Percentiles rank a stretch among this genome's conserved stretches.
phyloP scores from a whole-genome alignment of 1,139 yeast species.

The Geotrichum cucujoidarum region DNA sequence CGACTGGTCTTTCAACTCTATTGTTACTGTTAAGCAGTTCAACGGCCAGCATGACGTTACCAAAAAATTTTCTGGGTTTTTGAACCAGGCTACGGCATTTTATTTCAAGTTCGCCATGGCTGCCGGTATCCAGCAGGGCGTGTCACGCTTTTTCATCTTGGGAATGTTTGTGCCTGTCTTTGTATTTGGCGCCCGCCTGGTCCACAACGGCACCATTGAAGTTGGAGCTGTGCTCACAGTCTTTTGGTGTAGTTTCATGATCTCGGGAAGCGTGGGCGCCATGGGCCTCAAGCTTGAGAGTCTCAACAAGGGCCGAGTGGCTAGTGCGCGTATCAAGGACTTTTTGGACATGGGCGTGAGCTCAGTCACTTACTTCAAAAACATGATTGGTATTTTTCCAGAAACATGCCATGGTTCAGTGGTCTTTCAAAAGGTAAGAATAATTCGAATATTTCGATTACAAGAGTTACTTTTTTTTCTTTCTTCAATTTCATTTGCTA shows the following conservation, averaged over 20 bases:
- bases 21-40: slow-evolving; percentile 56
- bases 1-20: slow-evolving; percentile 65
- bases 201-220: slow-evolving; percentile 45
- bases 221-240: slow-evolving; percentile 72
- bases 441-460: no score
- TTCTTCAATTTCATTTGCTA: slow-evolving; percentile 1
- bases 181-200: slow-evolving; percentile 77
- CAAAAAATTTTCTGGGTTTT: slow-evolving; percentile 41
- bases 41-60: slow-evolving; percentile 55
- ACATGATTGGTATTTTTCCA: slow-evolving; percentile 34
- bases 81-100: slow-evolving; percentile 45
- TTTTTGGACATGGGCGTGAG: slow-evolving; percentile 21
- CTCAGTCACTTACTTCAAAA: slow-evolving; percentile 18
- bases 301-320: slow-evolving; percentile 30
- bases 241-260: slow-evolving; percentile 70
- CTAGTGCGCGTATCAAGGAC: slow-evolving; percentile 22
- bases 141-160: slow-evolving; percentile 53
- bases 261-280: slow-evolving; percentile 51
- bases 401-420: slow-evolving; percentile 44
- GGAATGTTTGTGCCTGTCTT: slow-evolving; percentile 86
- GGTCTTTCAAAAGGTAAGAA: slow-evolving; percentile 45
- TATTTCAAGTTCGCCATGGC: slow-evolving; percentile 48
- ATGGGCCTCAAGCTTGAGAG: slow-evolving; percentile 27
- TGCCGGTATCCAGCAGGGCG: slow-evolving; percentile 54
- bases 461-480: not conserved